Evolutionary conservation across 495 filamentous ascomycete genomes (phyloP), one percentile per base, ranked within the genome.

Genomic region (Amorphotheca resinae): DNA sequence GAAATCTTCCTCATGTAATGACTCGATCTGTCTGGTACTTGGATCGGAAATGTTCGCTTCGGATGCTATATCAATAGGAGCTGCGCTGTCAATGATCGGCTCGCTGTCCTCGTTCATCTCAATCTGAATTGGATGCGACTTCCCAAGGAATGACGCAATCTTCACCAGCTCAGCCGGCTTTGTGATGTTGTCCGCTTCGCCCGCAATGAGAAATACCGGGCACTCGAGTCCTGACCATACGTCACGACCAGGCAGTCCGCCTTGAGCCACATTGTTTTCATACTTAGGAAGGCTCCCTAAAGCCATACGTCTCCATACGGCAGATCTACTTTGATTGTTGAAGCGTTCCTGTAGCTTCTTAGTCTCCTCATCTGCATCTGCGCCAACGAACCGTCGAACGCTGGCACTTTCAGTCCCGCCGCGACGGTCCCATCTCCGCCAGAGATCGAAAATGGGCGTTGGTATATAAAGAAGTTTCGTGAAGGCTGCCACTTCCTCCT

Each of bases 261-360:
- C 77, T n/a, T 64, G 54, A 3, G 73, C 55, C 11, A 63, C 51
- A 16, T 64, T 69, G 15, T 67, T 53, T 9, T 64, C 45, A 46
- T 76, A 77, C 11, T 59, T 64, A 11, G 81, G 76, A 15, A 86
- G 58, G 33, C 66, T 61, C 1, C 86, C 87, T 62, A 69, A 82
- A 3, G 77, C 82, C 82, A 94, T 89, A 28, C 87, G 72, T 45
- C 80, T 73, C 75, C 83, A 94, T 0, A 93, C 84, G 0, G 80
- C 67, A 0, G 86, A 86, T 49, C 65, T 70, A 47, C 82, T 89
- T 55, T 94, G 85, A 40, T 69, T 69, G 59, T 96, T 96, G 65
- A 80, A 95, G 17, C 76, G 74, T 20, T 82, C 58, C 59, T 96
- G 89, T 26, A 95, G 66, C 44, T 72, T 74, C 56, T 82, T 82